Evolutionary conservation across 2,329 filamentous ascomycete species (phyloP), one percentile per base, ranked within the genome.

Genomic region (Stagonosporopsis cucurbitacearum): DNA sequence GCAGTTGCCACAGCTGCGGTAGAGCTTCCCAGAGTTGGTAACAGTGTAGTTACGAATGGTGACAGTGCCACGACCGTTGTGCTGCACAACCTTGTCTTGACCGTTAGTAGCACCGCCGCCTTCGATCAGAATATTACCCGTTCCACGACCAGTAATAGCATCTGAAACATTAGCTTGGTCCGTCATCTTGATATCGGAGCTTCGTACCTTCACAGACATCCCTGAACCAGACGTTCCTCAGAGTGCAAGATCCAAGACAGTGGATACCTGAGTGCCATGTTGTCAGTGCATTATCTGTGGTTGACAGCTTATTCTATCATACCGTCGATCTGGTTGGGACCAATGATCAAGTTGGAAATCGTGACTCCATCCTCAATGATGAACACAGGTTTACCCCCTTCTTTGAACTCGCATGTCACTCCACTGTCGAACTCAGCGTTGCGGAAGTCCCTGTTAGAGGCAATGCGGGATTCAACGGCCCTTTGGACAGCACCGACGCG

Each of bases 291-390:
- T 23, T 11, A 9, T 32, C 25, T 36, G 13, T 33, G 4, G 9
- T 15, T 23, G 23, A n/a, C 22, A 12, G n/a, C 22, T 1, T 15
- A 12, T 33, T 23, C 3, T 0, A 33, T 8, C 13, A 12, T 75
- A 54, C 79, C 80, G 63, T 82, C 80, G 5, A 75, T 70, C 59
- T 80, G 75, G 46, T 76, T 75, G 19, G 72, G 68, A 8, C 80
- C 79, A 45, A 82, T 81, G 66, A 82, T 81, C 65, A 79, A 79
- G 60, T 81, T 82, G 57, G 73, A 76, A 32, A 82, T 67, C 22
- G 75, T 78, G 15, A 77, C 80, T 11, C 80, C 80, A 25, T 74
- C 64, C 59, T 77, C 73, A 32, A 82, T 72, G 52, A 80, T 75
- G 72, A 82, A 82, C 63, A 81, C 78, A 28, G 80, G 43, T 4